A percentile compares a stretch with the other conserved stretches of the same genome.
These are phyloP conservation scores for Yarrowia bubula DNA, from an alignment of 805 yeast genomes.

Conservation along the genomic window DNA sequence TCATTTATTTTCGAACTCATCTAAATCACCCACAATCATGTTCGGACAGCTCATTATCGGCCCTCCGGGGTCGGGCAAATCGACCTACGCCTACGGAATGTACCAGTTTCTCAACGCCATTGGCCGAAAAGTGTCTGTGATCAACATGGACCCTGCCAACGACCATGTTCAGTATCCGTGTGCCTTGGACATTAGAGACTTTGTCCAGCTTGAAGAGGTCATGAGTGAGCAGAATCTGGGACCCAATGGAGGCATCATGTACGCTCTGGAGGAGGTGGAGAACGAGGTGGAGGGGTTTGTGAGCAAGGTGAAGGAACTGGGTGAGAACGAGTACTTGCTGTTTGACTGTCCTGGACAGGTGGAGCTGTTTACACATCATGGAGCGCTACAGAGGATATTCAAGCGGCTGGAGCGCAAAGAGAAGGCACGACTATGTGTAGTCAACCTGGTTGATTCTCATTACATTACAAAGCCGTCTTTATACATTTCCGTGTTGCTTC, in stretches of 20 bases:
- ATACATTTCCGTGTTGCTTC: conserved; percentile 74
- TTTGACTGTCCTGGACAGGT: conserved; percentile 97
- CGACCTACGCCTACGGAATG: conserved; percentile 91
- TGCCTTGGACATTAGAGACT: conserved; percentile 75
- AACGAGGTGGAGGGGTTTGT: conserved; percentile 58
- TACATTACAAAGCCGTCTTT: conserved; percentile 85
- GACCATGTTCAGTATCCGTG: conserved; percentile 68
- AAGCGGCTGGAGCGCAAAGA: conserved; percentile 58
- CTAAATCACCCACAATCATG: not conserved
- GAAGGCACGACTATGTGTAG: conserved; percentile 67
- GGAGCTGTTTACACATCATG: conserved; percentile 88
- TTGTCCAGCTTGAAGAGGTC: conserved; percentile 69
- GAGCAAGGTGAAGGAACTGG: conserved; percentile 54
- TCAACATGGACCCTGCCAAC: conserved; percentile 92
- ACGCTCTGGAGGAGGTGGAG: conserved; percentile 70
- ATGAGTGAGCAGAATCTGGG: conserved; percentile 73
- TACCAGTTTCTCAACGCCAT: conserved; percentile 89
- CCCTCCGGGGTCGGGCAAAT: conserved; percentile 97
- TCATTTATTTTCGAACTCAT: not conserved
- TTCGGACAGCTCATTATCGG: conserved; percentile 93
- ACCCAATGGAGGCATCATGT: conserved; percentile 88
- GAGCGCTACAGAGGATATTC: conserved; percentile 68
- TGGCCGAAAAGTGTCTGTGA: conserved; percentile 80
- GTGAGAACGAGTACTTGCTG: conserved; percentile 60
- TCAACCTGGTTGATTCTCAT: conserved; percentile 78